A percentile compares a stretch with the other conserved stretches of the same genome.
Evolutionary conservation across 768 basidiomycete genomes (phyloP).

Genomic region (Leccinum arenicola): DNA sequence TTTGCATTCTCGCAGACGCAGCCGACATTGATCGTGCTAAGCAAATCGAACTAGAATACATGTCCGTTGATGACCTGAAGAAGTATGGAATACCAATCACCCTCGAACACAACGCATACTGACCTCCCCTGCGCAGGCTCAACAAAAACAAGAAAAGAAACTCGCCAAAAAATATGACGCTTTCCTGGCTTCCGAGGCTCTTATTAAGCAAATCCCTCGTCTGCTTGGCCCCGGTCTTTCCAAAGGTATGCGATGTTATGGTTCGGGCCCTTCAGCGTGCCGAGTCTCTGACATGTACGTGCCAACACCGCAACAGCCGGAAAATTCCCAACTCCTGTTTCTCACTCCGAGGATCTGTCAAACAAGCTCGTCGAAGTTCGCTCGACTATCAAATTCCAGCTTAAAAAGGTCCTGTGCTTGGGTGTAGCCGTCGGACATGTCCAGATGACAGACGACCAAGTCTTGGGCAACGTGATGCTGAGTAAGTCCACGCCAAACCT

Average conservation of each 20-base stretch:
- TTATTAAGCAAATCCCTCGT: constrained; percentile 99
- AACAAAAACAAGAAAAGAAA: constrained; percentile 99
- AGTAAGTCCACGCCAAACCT: constrained; percentile 46
- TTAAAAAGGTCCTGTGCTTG: constrained; percentile 98
- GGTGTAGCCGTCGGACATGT: constrained; percentile 98
- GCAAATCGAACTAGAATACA: constrained; percentile 97
- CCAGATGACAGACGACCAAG: constrained; percentile 97
- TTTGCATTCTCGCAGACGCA: constrained; percentile 99
- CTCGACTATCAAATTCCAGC: constrained; percentile 99
- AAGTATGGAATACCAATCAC: constrained; percentile 56
- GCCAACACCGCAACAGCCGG: constrained; percentile 59
- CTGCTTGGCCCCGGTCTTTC: constrained; percentile 99
- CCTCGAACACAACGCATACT: not conserved
- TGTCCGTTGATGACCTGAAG: constrained; percentile 99
- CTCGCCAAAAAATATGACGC: constrained; percentile 99
- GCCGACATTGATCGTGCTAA: constrained; percentile 98
- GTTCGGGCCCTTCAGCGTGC: not conserved
- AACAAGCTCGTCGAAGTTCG: constrained; percentile 94
- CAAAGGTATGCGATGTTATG: constrained; percentile 64
- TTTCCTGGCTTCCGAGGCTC: constrained; percentile 93
- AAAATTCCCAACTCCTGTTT: constrained; percentile 98
- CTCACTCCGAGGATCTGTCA: constrained; percentile 83
- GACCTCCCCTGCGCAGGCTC: constrained; percentile 49
- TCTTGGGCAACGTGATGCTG: constrained; percentile 96
- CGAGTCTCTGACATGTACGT: not conserved